Evolutionary conservation across 2,329 filamentous ascomycete genomes (phyloP).

Genomic region (Talaromyces sp.): DNA sequence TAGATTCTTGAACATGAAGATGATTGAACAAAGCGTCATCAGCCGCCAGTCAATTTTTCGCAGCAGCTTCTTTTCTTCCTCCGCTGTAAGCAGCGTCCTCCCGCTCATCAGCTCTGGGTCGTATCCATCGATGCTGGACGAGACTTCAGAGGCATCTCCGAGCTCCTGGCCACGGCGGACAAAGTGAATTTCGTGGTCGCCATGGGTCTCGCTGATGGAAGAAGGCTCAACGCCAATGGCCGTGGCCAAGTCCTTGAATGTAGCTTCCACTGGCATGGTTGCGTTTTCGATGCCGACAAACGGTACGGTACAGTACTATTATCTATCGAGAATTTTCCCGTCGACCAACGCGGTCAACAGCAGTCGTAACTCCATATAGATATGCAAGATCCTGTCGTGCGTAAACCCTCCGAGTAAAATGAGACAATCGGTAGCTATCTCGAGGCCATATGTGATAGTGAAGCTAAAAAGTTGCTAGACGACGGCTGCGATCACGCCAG

Average conservation of each 20-base stretch:
- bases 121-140: slow-evolving; percentile 27
- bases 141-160: slow-evolving; percentile 15
- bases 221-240: background rate
- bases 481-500: slow-evolving; percentile 21
- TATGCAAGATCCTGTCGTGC: background rate
- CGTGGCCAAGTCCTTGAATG: background rate
- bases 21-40: slow-evolving; percentile 40
- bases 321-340: too few species aligned
- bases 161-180: slow-evolving; percentile 22
- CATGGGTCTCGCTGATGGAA: slow-evolving; percentile 3
- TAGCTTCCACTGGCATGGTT: background rate
- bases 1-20: slow-evolving; percentile 32
- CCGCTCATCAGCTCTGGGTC: slow-evolving; percentile 32
- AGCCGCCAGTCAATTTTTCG: slow-evolving; percentile 44
- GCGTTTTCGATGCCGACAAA: background rate
- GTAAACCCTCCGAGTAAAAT: background rate
- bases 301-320: too few species aligned
- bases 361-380: background rate
- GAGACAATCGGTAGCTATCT: background rate
- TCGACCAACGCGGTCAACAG: too few species aligned
- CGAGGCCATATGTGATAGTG: background rate
- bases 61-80: slow-evolving; percentile 47
- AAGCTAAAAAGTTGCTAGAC: background rate
- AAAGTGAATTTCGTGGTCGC: slow-evolving; percentile 22
- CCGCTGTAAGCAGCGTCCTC: slow-evolving; percentile 33